Evolutionary conservation across 2,329 filamentous ascomycete genomes (phyloP).

Genomic region (Botrytis pseudocinerea): DNA sequence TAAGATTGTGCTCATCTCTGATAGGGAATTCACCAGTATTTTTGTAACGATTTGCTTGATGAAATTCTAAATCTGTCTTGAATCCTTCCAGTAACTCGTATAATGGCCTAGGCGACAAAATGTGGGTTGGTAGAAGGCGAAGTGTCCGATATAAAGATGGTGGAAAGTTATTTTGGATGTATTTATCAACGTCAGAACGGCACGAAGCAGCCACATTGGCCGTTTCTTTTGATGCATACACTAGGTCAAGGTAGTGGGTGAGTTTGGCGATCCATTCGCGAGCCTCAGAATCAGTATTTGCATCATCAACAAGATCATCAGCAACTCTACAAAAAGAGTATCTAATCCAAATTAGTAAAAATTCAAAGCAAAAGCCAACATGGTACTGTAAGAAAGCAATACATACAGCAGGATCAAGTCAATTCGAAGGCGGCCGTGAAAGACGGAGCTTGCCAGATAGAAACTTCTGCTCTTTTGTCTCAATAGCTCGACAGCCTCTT

Average conservation of each 20-base stretch:
- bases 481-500: conserved; percentile 59
- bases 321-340: conserved; percentile 75
- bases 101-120: conserved; percentile 59
- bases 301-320: conserved; percentile 72
- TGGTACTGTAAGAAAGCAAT: background rate
- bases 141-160: conserved; percentile 49
- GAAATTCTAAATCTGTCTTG: conserved; percentile 64
- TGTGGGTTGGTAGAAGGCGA: conserved; percentile 56
- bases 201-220: conserved; percentile 32
- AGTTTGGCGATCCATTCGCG: conserved; percentile 59
- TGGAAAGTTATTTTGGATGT: conserved; percentile 36
- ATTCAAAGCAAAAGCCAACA: no score
- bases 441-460: conserved; percentile 69
- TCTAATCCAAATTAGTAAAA: conserved; percentile 40
- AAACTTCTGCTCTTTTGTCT: conserved; percentile 70
- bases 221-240: conserved; percentile 44
- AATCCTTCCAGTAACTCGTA: conserved; percentile 68
- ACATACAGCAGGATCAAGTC: conserved; percentile 64
- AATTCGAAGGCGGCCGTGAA: conserved; percentile 65
- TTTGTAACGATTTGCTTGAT: conserved; percentile 28
- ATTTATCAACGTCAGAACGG: conserved; percentile 27
- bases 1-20: conserved; percentile 56
- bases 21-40: conserved; percentile 53
- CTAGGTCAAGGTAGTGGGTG: conserved; percentile 55
- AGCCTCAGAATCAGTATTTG: conserved; percentile 53